Conservation (phyloP, 2,329 filamentous ascomycete species). For the Xylariales sp. region DNA sequence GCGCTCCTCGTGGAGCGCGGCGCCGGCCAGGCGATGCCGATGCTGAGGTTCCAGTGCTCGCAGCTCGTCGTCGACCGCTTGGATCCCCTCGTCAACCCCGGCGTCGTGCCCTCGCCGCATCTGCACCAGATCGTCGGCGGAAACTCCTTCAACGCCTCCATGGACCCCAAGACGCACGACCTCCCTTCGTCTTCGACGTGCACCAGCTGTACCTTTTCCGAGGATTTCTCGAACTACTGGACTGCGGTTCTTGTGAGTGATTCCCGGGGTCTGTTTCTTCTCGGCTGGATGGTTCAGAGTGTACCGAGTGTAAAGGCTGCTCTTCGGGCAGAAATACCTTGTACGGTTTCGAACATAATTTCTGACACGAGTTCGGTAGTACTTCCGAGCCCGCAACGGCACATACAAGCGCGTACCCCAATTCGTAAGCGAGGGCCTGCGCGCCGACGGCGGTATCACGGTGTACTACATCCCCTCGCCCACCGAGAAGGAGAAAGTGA, state of each 20-base stretch:
- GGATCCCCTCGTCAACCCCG: constrained; percentile 48
- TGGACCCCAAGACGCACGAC: constrained; percentile 44
- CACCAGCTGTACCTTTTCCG: constrained; percentile 46
- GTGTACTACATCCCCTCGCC: constrained; percentile 48
- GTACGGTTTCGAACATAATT: not conserved
- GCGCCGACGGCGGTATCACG: constrained; percentile 47
- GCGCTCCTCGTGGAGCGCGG: constrained; percentile 38
- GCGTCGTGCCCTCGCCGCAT: constrained; percentile 47
- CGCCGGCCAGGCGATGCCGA: constrained; percentile 50
- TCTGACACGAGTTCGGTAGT: constrained; percentile 19
- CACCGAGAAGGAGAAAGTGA: constrained; percentile 51
- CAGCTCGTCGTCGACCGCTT: constrained; percentile 48
- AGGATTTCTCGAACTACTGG: constrained; percentile 49
- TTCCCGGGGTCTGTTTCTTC: not conserved
- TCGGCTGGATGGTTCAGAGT: not conserved
- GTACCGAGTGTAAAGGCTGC: not conserved
- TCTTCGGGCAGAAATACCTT: not conserved
- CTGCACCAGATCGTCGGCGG: constrained; percentile 50
- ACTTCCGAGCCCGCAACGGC: constrained; percentile 47
- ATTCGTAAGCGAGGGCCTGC: constrained; percentile 44
- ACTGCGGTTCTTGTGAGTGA: constrained; percentile 40
- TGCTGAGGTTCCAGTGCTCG: constrained; percentile 49
- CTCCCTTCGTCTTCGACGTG: constrained; percentile 43
- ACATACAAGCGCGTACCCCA: constrained; percentile 48
- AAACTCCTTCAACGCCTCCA: constrained; percentile 48